phyloP scores from a whole-genome alignment of 2,329 filamentous ascomycete species.

The Apiospora marii region DNA sequence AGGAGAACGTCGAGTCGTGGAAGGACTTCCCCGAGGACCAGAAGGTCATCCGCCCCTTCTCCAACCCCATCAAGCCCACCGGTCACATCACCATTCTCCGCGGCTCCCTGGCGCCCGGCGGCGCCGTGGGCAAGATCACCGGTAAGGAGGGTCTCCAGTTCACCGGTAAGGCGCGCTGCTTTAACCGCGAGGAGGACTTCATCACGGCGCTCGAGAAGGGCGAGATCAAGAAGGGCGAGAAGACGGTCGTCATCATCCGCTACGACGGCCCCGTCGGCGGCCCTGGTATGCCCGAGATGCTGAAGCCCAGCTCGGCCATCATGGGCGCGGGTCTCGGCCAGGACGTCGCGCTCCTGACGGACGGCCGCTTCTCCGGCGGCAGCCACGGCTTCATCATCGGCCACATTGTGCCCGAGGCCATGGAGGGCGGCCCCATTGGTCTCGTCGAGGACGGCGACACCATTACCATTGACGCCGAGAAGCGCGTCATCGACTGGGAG shows the following conservation, averaged over 20 bases:
- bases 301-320: constrained; percentile 90
- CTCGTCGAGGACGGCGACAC: constrained; percentile 82
- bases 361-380: constrained; percentile 81
- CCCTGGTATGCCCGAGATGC: constrained; percentile 93
- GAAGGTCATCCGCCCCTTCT: constrained; percentile 80
- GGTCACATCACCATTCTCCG: constrained; percentile 90
- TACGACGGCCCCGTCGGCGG: constrained; percentile 95
- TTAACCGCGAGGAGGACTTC: constrained; percentile 83
- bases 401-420: constrained; percentile 87
- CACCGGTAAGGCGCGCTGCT: constrained; percentile 81
- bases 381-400: constrained; percentile 88
- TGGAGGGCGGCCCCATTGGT: constrained; percentile 84
- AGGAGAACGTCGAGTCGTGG: constrained; percentile 81
- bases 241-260: constrained; percentile 88
- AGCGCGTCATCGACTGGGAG: constrained; percentile 71
- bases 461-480: constrained; percentile 84
- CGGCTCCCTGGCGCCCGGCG: constrained; percentile 84
- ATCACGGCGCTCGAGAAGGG: constrained; percentile 79
- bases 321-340: constrained; percentile 88
- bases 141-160: constrained; percentile 91
- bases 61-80: constrained; percentile 84
- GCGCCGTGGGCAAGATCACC: constrained; percentile 92
- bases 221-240: constrained; percentile 83
- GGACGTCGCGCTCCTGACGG: constrained; percentile 77
- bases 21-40: constrained; percentile 79